A percentile compares a stretch with the other conserved stretches of the same genome.
Conservation (phyloP, 139 green algal genomes). For the Edaphochlamys debaryana region DNA sequence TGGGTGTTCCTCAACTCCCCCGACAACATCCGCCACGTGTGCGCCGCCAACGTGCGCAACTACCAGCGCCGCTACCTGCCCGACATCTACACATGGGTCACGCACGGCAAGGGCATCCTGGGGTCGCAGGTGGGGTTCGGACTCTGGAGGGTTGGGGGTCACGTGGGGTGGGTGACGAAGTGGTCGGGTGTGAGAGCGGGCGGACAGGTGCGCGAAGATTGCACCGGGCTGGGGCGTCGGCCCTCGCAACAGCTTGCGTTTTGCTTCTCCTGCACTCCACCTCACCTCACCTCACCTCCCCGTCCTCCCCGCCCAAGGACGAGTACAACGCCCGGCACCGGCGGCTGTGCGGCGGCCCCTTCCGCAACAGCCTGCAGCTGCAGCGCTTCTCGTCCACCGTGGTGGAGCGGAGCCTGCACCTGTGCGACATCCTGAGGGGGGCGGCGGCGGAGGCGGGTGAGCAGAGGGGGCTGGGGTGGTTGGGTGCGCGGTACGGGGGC, state of each 20-base stretch:
- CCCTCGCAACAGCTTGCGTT: no score
- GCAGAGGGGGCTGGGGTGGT: background rate
- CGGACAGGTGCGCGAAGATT: no score
- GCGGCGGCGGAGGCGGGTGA: background rate
- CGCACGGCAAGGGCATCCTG: slow-evolving; percentile 77
- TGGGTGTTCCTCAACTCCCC: slow-evolving; percentile 77
- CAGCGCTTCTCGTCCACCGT: slow-evolving; percentile 63
- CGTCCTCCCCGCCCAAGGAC: slow-evolving; percentile 42
- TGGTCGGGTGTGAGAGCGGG: no score
- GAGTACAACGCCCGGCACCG: slow-evolving; percentile 80
- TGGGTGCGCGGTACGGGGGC: background rate
- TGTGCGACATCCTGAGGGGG: no score
- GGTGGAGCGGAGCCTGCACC: slow-evolving; percentile 53
- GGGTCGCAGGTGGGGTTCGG: slow-evolving; percentile 60
- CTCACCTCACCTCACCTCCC: no score
- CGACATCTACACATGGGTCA: slow-evolving; percentile 77
- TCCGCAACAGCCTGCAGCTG: slow-evolving; percentile 63
- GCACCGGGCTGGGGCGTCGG: no score
- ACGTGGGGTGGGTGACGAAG: no score
- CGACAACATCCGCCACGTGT: slow-evolving; percentile 73
- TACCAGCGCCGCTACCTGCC: slow-evolving; percentile 75
- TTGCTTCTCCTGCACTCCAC: no score
- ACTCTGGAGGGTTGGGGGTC: no score
- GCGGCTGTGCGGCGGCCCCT: slow-evolving; percentile 72
- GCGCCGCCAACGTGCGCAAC: slow-evolving; percentile 71